These are phyloP conservation scores for Russula foetens DNA, from an alignment of 768 basidiomycete genomes.

Conservation along the genomic window DNA sequence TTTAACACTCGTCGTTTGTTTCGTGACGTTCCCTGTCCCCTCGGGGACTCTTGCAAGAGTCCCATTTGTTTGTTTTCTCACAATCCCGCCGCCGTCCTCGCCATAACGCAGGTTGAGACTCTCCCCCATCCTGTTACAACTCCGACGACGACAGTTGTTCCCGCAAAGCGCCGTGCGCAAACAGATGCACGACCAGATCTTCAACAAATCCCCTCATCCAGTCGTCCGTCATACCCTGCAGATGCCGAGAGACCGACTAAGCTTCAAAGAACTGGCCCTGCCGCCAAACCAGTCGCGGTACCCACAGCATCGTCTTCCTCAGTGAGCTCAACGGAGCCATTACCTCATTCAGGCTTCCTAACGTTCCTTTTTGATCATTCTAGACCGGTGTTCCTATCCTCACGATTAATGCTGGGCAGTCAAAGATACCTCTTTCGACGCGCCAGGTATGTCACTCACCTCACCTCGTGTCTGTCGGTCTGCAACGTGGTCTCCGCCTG, in stretches of 20 bases:
- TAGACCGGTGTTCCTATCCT: slow-evolving; percentile 61
- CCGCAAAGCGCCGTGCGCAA: slow-evolving; percentile 43
- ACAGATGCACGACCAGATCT: neutral
- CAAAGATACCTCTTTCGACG: slow-evolving; percentile 63
- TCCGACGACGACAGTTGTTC: slow-evolving; percentile 26
- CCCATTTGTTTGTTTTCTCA: slow-evolving; percentile 64
- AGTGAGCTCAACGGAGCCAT: slow-evolving; percentile 20
- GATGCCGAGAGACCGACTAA: slow-evolving; percentile 43
- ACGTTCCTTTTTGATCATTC: neutral
- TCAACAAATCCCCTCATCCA: neutral
- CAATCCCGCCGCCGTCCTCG: slow-evolving; percentile 30
- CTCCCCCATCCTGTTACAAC: slow-evolving; percentile 26
- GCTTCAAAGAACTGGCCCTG: slow-evolving; percentile 45
- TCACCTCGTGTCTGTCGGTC: slow-evolving; percentile 9
- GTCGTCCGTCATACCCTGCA: slow-evolving; percentile 24
- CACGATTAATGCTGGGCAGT: slow-evolving; percentile 55
- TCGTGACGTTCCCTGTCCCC: slow-evolving; percentile 51
- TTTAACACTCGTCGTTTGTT: slow-evolving; percentile 57
- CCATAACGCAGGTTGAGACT: slow-evolving; percentile 31
- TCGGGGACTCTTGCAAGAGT: slow-evolving; percentile 39
- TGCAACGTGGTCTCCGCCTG: slow-evolving; percentile 12
- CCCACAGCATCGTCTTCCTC: slow-evolving; percentile 32
- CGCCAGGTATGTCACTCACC: slow-evolving; percentile 48
- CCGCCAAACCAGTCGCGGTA: slow-evolving; percentile 36
- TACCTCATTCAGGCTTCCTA: neutral